Evolutionary conservation across 495 filamentous ascomycete genomes (phyloP).

Genomic region (Cenococcum geophilum): DNA sequence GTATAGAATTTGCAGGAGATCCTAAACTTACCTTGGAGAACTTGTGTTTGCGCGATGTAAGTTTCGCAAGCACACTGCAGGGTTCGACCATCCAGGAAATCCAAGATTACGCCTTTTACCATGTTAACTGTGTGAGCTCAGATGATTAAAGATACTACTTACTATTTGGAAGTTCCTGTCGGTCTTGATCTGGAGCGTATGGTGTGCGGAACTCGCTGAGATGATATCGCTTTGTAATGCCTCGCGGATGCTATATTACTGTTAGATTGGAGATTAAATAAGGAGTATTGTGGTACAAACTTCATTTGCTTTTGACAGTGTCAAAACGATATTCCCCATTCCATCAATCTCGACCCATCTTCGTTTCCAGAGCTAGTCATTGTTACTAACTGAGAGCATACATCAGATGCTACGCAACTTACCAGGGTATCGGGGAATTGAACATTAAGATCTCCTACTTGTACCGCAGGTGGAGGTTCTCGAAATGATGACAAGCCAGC

Average conservation of each 20-base stretch:
- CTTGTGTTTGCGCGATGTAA: conserved; percentile 22
- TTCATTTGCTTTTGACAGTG: conserved; percentile 45
- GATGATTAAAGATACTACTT: conserved; percentile 26
- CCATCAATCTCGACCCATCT: conserved; percentile 72
- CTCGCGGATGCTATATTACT: conserved; percentile 36
- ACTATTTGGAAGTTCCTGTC: conserved; percentile 82
- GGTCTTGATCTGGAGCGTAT: conserved; percentile 76
- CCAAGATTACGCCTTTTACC: conserved; percentile 52
- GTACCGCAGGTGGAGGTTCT: conserved; percentile 38
- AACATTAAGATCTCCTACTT: conserved; percentile 74
- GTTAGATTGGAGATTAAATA: not conserved
- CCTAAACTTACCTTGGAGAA: conserved; percentile 27
- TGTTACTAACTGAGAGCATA: conserved; percentile 1
- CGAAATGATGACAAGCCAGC: conserved; percentile 39
- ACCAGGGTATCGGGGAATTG: conserved; percentile 85
- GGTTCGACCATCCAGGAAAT: conserved; percentile 75
- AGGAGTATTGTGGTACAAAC: conserved; percentile 9
- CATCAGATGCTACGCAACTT: conserved; percentile 17
- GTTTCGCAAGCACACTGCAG: conserved; percentile 62
- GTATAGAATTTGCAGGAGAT: not conserved
- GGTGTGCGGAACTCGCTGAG: conserved; percentile 73
- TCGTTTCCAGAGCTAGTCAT: conserved; percentile 70
- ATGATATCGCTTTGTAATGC: conserved; percentile 66
- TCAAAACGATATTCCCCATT: conserved; percentile 69
- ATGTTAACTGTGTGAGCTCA: not conserved